Evolutionary conservation across 495 filamentous ascomycete genomes (phyloP), one percentile per base, ranked within the genome.

Genomic region (Penicillium turbatum): DNA sequence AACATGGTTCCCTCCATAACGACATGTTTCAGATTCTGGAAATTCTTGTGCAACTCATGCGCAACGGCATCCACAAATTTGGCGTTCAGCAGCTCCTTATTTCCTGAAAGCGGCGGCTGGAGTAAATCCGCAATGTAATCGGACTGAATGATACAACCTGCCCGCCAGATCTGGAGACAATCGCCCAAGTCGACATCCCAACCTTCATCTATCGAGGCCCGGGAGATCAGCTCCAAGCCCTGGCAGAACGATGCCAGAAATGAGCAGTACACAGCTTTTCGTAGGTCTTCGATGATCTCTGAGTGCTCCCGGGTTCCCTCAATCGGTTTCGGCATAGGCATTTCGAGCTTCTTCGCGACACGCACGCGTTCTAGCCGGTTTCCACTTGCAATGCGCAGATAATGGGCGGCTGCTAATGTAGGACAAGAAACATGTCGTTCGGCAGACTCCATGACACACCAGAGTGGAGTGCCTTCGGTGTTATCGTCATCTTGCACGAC

Each of bases 91-190:
- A 67, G 47, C 2, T 58, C 58, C 8, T 66, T 60, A 26, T 65
- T 38, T 6, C 48, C 39, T 0, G 55, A 50, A 4, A 86, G 63
- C 1, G 78, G 64, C 0, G 68, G 62, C 45, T 78, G 71, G 31
- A 87, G 73, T 31, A 87, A 61, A 48, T 84, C 79, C 5, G 76
- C 76, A 61, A 91, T 86, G 52, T 79, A 69, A 53, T 88, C 86
- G 2, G 84, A 76, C 60, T 84, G 77, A 61, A 90, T 89, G 66
- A 90, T 89, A 63, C 86, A 89, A 5, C 87, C 87, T 2, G 74
- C 80, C 2, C 82, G 80, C 87, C 86, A 90, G 57, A 89, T 83
- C 59, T 85, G 79, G 5, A 88, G 62, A 46, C 86, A 79, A 5
- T 77, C 74, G 3, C 69, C 68, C 27, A 83, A 75, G 54, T 84